phyloP scores from a whole-genome alignment of 208 protist genomes.

The Balamuthia mandrillaris region DNA sequence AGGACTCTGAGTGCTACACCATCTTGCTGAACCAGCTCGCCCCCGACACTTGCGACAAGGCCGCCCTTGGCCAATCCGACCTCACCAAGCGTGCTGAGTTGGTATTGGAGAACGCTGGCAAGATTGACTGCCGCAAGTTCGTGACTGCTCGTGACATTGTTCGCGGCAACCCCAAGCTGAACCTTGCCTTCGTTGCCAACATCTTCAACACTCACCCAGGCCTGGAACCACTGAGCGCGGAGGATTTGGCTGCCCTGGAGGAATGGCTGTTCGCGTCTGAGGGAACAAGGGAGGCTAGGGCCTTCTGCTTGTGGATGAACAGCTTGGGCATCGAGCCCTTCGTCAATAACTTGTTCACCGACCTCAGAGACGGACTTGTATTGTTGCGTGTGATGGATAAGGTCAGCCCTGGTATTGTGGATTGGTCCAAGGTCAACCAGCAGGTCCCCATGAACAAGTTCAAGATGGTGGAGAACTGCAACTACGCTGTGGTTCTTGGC shows the following conservation, averaged over 20 bases:
- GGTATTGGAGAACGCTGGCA: slow-evolving; percentile 76
- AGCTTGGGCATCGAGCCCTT: slow-evolving; percentile 72
- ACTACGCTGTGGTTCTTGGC: slow-evolving; percentile 73
- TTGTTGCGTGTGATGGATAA: slow-evolving; percentile 77
- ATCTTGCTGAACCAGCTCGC: slow-evolving; percentile 76
- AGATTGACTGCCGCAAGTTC: slow-evolving; percentile 78
- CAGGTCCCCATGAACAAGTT: slow-evolving; percentile 54
- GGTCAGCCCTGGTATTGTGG: slow-evolving; percentile 71
- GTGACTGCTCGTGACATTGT: slow-evolving; percentile 34
- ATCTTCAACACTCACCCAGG: slow-evolving; percentile 70
- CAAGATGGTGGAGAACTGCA: slow-evolving; percentile 82
- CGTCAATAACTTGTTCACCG: slow-evolving; percentile 76
- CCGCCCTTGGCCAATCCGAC: slow-evolving; percentile 52
- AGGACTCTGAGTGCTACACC: slow-evolving; percentile 66
- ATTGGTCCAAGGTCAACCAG: slow-evolving; percentile 73
- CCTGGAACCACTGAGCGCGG: slow-evolving; percentile 35
- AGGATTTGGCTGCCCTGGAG: neutral
- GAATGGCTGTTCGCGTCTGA: slow-evolving; percentile 51
- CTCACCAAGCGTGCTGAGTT: slow-evolving; percentile 58
- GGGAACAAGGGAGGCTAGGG: slow-evolving; percentile 70
- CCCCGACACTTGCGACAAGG: slow-evolving; percentile 49
- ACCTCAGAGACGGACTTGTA: slow-evolving; percentile 73
- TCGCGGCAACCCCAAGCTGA: slow-evolving; percentile 69
- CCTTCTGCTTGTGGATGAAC: slow-evolving; percentile 83
- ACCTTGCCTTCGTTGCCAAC: slow-evolving; percentile 82